Evolutionary conservation across 192 early-diverging fungal species (phyloP).

Genomic region (Pilaira anomala): DNA sequence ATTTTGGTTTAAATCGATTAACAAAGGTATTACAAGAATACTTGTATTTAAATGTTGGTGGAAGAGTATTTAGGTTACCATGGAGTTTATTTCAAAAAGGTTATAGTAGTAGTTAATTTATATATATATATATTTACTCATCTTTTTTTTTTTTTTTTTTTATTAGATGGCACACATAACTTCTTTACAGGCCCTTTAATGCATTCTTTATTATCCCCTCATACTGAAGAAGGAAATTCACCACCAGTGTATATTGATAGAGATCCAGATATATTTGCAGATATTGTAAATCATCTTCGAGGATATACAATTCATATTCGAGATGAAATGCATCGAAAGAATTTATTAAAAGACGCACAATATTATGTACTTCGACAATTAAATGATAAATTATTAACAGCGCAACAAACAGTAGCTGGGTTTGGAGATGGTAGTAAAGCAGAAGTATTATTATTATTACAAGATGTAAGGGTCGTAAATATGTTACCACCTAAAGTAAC

Average conservation of each 20-base stretch:
- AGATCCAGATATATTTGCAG: slow-evolving; percentile 52
- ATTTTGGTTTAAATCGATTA: slow-evolving; percentile 43
- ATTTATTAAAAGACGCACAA: slow-evolving; percentile 51
- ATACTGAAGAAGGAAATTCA: not conserved
- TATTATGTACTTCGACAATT: slow-evolving; percentile 43
- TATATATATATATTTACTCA: not conserved
- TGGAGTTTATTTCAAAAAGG: slow-evolving; percentile 44
- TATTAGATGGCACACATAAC: slow-evolving; percentile 28
- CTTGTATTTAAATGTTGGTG: slow-evolving; percentile 51
- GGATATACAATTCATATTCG: slow-evolving; percentile 54
- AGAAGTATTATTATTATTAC: slow-evolving; percentile 40
- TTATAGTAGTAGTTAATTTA: slow-evolving; percentile 1
- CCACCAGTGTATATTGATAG: slow-evolving; percentile 43
- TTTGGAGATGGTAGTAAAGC: slow-evolving; percentile 29
- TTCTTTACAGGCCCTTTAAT: slow-evolving; percentile 40
- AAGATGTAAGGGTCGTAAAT: slow-evolving; percentile 35
- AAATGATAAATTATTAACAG: slow-evolving; percentile 37
- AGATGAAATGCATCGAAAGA: slow-evolving; percentile 52
- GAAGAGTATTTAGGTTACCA: slow-evolving; percentile 47
- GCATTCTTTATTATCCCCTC: slow-evolving; percentile 24
- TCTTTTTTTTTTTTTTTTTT: not conserved
- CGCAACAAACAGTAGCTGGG: slow-evolving; percentile 35
- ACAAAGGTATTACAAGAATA: slow-evolving; percentile 38
- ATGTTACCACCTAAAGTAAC: slow-evolving; percentile 7
- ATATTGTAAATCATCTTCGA: slow-evolving; percentile 51